Evolutionary conservation across 371 early-diverging fungal species (phyloP).

Genomic region (Fennellomyces sp.): DNA sequence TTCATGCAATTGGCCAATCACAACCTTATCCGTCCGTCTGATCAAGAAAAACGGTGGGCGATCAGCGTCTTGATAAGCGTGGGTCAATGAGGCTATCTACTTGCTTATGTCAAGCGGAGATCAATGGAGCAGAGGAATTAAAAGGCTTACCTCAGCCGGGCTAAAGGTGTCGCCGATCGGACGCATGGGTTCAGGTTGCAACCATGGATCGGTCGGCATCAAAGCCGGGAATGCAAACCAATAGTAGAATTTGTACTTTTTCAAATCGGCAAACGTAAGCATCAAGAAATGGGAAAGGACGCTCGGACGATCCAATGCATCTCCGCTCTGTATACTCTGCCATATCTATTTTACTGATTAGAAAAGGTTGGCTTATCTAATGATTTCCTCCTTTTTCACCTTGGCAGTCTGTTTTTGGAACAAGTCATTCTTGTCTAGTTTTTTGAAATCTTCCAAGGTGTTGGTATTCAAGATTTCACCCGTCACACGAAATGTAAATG

Average conservation of each 20-base stretch:
- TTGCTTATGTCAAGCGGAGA: neutral
- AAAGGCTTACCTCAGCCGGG: conserved; percentile 21
- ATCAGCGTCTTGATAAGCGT: conserved; percentile 5
- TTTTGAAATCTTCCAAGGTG: conserved; percentile 89
- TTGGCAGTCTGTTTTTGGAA: conserved; percentile 60
- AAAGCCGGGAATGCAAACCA: conserved; percentile 93
- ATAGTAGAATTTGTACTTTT: conserved; percentile 91
- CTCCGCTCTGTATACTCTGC: conserved; percentile 66
- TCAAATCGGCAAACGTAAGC: conserved; percentile 91
- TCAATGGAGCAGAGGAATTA: neutral
- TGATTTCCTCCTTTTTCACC: neutral
- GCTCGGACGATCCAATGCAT: conserved; percentile 63
- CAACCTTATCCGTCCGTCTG: conserved; percentile 10
- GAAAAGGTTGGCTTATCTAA: too few relatives aligned
- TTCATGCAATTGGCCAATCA: conserved; percentile 25
- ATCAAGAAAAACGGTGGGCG: conserved; percentile 12
- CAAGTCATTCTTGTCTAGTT: conserved; percentile 71
- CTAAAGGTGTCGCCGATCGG: conserved; percentile 24
- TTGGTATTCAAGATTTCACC: conserved; percentile 85
- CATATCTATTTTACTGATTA: conserved; percentile 53
- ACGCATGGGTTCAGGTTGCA: neutral
- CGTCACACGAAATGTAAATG: conserved; percentile 48
- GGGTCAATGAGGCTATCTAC: neutral
- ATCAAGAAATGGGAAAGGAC: conserved; percentile 71
- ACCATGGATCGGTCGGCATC: conserved; percentile 45